Percentiles rank a stretch among this genome's conserved stretches.
These are phyloP conservation scores for Paramecium primaurelia DNA, from an alignment of 73 alveolate genomes.

Conservation along the genomic window DNA sequence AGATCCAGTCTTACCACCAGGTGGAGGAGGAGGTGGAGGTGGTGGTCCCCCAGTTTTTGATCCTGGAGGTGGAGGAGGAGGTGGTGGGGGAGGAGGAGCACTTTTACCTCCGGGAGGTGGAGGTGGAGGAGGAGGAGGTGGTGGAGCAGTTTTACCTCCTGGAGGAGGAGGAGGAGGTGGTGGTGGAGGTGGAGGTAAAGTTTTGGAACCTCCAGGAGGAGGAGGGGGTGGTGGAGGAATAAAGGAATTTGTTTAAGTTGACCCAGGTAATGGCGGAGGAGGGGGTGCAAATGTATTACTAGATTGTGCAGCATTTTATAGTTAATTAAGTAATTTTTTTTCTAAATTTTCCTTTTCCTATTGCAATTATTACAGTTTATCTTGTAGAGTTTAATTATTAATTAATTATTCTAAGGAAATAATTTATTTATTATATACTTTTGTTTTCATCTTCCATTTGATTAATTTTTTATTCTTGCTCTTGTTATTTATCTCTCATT, in stretches of 20 bases:
- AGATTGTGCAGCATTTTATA: not conserved
- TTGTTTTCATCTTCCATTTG: not conserved
- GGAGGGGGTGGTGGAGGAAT: slow-evolving; percentile 62
- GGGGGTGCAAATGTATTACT: not conserved
- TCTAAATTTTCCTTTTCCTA: not conserved
- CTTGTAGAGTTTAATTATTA: not conserved
- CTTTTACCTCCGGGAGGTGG: not conserved
- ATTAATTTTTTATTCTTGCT: not conserved
- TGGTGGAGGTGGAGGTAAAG: slow-evolving; percentile 60
- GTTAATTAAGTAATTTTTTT: not conserved
- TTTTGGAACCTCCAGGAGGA: slow-evolving; percentile 58
- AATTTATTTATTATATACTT: not conserved
- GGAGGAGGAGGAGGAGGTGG: not conserved
- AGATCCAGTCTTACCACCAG: slow-evolving; percentile 3
- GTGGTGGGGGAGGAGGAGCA: slow-evolving; percentile 64
- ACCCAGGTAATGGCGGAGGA: slow-evolving; percentile 35
- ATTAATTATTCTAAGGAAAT: not conserved
- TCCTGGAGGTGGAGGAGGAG: not conserved
- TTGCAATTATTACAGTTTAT: not conserved
- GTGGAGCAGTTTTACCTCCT: not conserved
- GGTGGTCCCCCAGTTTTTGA: not conserved
- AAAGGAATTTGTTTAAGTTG: not conserved
- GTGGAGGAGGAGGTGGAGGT: slow-evolving; percentile 36
- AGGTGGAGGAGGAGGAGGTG: not conserved
- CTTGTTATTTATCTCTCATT: not conserved